Evolutionary conservation across 2,329 filamentous ascomycete genomes (phyloP).

Genomic region (Phaeoacremonium minimum): DNA sequence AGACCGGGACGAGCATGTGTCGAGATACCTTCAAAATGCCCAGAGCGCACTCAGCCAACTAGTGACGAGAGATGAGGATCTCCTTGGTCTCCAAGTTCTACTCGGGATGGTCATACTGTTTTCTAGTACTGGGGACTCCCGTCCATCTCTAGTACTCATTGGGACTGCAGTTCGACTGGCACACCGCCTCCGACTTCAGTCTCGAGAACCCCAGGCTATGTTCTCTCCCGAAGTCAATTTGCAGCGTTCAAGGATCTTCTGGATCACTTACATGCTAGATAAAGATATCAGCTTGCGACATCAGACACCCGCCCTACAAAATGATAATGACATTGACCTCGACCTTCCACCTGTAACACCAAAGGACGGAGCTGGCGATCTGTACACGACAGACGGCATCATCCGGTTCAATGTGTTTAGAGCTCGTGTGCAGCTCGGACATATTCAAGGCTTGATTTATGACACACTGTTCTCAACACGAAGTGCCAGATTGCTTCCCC

Average conservation of each 20-base stretch:
- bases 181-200: slow-evolving; percentile 14
- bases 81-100: slow-evolving; percentile 17
- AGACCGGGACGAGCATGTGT: slow-evolving; percentile 1
- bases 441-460: slow-evolving; percentile 34
- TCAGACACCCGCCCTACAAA: slow-evolving; percentile 30
- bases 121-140: slow-evolving; percentile 12
- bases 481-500: slow-evolving; percentile 14
- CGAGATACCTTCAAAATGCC: slow-evolving; percentile 7
- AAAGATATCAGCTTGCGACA: slow-evolving; percentile 30
- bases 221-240: slow-evolving; percentile 5
- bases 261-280: slow-evolving; percentile 19
- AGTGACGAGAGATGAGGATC: slow-evolving; percentile 12
- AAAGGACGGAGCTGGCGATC: slow-evolving; percentile 23
- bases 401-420: slow-evolving; percentile 31
- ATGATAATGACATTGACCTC: slow-evolving; percentile 34
- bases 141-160: slow-evolving; percentile 14
- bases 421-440: slow-evolving; percentile 31
- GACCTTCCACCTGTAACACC: slow-evolving; percentile 24
- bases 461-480: slow-evolving; percentile 30
- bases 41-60: slow-evolving; percentile 14
- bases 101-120: slow-evolving; percentile 17
- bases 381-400: slow-evolving; percentile 27
- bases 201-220: slow-evolving; percentile 3
- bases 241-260: slow-evolving; percentile 18
- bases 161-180: slow-evolving; percentile 16